A percentile compares a stretch with the other conserved stretches of the same genome.
These are phyloP conservation scores for Clitopilus passeckerianus DNA, from an alignment of 768 basidiomycete species.

Conservation along the genomic window DNA sequence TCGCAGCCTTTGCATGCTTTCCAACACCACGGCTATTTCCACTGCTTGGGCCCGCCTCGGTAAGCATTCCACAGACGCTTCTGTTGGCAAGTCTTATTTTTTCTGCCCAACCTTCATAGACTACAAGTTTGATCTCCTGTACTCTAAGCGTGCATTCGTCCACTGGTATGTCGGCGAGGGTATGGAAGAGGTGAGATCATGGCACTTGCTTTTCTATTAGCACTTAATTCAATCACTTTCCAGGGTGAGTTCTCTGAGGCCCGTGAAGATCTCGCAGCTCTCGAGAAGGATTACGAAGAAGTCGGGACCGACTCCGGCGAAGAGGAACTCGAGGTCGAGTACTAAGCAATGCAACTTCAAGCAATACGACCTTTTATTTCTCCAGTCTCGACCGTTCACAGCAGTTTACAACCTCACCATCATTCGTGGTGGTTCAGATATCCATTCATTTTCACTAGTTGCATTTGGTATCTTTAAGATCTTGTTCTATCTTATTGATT, in stretches of 20 bases:
- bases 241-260: slow-evolving; percentile 97
- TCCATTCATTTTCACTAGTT: neutral
- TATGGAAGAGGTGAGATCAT: slow-evolving; percentile 80
- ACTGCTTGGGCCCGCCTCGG: slow-evolving; percentile 89
- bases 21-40: slow-evolving; percentile 91
- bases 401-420: neutral
- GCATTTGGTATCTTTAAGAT: neutral
- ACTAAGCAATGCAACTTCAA: slow-evolving; percentile 28
- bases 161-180: slow-evolving; percentile 98
- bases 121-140: slow-evolving; percentile 98
- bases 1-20: slow-evolving; percentile 96
- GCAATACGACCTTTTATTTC: neutral
- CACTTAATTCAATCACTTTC: neutral
- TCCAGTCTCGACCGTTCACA: neutral
- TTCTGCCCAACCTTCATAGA: slow-evolving; percentile 35
- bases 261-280: slow-evolving; percentile 94
- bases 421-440: neutral
- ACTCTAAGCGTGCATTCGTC: slow-evolving; percentile 91
- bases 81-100: slow-evolving; percentile 7
- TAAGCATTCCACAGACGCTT: slow-evolving; percentile 19
- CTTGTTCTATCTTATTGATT: neutral
- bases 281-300: slow-evolving; percentile 95
- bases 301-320: slow-evolving; percentile 77
- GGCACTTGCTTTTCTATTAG: neutral
- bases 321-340: slow-evolving; percentile 57